Conservation (phyloP, 2,329 filamentous ascomycete species). For the Lithohypha guttulata region DNA sequence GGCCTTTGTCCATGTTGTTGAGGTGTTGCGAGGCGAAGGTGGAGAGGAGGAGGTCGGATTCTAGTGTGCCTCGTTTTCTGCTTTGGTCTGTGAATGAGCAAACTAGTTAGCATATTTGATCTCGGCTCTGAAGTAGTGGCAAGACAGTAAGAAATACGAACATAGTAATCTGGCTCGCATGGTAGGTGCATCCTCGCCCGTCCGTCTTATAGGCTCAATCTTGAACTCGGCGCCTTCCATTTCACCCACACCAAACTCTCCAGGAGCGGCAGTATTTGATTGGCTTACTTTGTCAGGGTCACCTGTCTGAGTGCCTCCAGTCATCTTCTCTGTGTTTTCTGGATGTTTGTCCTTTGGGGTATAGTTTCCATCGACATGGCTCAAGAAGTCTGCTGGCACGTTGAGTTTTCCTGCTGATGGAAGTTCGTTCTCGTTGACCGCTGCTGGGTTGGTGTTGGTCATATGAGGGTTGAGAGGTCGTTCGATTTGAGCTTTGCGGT, state of each 20-base stretch:
- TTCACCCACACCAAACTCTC: conserved; percentile 71
- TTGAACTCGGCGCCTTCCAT: conserved; percentile 76
- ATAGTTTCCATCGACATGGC: conserved; percentile 45
- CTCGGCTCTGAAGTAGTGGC: too few species aligned
- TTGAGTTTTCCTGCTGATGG: conserved; percentile 47
- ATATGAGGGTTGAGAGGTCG: conserved; percentile 52
- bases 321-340: conserved; percentile 55
- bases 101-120: conserved; percentile 13
- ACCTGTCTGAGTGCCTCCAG: conserved; percentile 48
- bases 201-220: conserved; percentile 77
- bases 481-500: conserved; percentile 46
- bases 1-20: conserved; percentile 56
- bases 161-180: conserved; percentile 77
- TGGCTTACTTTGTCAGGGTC: conserved; percentile 34
- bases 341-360: conserved; percentile 49
- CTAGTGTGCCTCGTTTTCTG: conserved; percentile 89
- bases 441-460: conserved; percentile 54
- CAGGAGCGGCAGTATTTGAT: conserved; percentile 25
- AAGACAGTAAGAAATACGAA: conserved; percentile 28
- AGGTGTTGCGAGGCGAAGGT: conserved; percentile 84
- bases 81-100: conserved; percentile 62
- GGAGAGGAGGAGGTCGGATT: conserved; percentile 88
- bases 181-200: conserved; percentile 72
- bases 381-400: conserved; percentile 50
- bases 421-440: conserved; percentile 47